Evolutionary conservation across 2,329 filamentous ascomycete species (phyloP).

Genomic region (Lachnellula subtilissima): DNA sequence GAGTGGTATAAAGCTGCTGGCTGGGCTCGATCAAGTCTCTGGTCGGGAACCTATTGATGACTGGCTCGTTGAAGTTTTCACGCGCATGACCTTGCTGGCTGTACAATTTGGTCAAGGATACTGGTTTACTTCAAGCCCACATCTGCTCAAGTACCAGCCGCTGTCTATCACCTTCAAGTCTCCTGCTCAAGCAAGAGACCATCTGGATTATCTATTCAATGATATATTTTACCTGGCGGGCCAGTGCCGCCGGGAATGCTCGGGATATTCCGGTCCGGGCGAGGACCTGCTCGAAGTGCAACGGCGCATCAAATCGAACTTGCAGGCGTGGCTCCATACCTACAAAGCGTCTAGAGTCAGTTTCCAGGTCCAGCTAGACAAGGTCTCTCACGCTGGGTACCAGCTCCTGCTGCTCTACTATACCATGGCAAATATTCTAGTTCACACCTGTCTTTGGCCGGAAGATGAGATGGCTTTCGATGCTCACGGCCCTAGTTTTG

Average conservation of each 20-base stretch:
- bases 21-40: neutral
- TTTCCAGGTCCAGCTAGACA: too few species aligned
- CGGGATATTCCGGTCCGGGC: neutral
- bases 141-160: too few species aligned
- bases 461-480: neutral
- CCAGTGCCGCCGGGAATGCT: neutral
- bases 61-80: neutral
- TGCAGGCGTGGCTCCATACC: neutral
- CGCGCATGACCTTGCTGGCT: neutral
- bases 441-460: neutral
- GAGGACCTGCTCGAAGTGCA: neutral
- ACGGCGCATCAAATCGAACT: neutral
- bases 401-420: neutral
- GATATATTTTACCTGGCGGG: neutral
- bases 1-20: neutral
- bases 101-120: neutral
- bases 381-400: too few species aligned
- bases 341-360: neutral
- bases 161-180: neutral
- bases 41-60: neutral
- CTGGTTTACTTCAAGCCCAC: too few species aligned
- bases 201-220: neutral
- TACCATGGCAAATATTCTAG: neutral
- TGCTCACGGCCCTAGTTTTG: neutral
- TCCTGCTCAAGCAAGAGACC: neutral